phyloP scores from a whole-genome alignment of 2,329 filamentous ascomycete species.

The Xylariaceae sp. region DNA sequence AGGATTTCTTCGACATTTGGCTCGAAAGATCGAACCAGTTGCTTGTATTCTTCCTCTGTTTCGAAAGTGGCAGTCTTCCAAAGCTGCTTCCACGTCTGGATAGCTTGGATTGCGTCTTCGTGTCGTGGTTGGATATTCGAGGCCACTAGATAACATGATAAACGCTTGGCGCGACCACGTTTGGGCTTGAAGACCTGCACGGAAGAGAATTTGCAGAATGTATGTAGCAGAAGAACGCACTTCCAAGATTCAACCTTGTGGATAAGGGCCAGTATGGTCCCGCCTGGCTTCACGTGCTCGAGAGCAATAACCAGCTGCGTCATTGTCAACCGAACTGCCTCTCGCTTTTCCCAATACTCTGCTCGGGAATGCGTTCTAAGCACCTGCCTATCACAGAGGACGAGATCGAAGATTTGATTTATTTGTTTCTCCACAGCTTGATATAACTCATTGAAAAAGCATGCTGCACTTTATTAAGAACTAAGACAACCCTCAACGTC shows the following conservation, averaged over 20 bases:
- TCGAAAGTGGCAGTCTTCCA: slow-evolving; percentile 52
- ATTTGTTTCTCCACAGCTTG: no score
- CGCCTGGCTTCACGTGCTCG: slow-evolving; percentile 52
- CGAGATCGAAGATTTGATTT: slow-evolving; percentile 58
- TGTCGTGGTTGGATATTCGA: slow-evolving; percentile 46
- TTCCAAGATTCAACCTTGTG: slow-evolving; percentile 54
- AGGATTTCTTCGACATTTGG: slow-evolving; percentile 36
- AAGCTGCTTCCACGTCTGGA: slow-evolving; percentile 48
- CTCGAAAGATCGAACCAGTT: slow-evolving; percentile 7
- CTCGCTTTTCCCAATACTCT: slow-evolving; percentile 29
- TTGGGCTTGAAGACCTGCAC: slow-evolving; percentile 54
- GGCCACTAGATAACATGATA: slow-evolving; percentile 62
- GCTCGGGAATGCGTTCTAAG: slow-evolving; percentile 35
- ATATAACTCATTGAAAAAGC: no score
- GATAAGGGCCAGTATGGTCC: slow-evolving; percentile 58
- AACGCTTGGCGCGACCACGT: slow-evolving; percentile 48
- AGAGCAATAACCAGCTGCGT: slow-evolving; percentile 35
- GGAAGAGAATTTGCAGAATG: slow-evolving; percentile 50
- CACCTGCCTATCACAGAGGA: slow-evolving; percentile 45
- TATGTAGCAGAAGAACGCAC: slow-evolving; percentile 46
- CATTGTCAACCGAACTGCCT: slow-evolving; percentile 29
- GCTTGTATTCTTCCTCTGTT: slow-evolving; percentile 35
- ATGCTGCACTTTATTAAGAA: no score
- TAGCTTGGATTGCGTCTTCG: slow-evolving; percentile 43
- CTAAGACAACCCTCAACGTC: no score